phyloP scores from a whole-genome alignment of 768 basidiomycete genomes.

The Floccularia luteovirens region DNA sequence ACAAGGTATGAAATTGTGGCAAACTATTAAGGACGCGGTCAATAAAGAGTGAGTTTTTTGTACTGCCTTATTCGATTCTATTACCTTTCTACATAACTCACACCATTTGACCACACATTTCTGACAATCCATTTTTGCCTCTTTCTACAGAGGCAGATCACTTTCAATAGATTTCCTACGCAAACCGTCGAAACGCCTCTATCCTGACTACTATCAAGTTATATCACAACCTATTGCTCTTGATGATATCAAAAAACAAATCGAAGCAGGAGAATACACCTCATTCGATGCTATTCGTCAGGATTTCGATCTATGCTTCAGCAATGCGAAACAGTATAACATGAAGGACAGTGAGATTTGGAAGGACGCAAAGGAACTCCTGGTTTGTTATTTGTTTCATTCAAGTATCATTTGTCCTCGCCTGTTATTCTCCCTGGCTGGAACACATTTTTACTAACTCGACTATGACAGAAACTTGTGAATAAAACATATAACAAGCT shows the following conservation, averaged over 20 bases:
- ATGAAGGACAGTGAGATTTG: constrained; percentile 72
- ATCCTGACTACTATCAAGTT: constrained; percentile 80
- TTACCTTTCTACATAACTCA: constrained; percentile 19
- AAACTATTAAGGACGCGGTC: constrained; percentile 72
- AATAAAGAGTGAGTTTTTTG: constrained; percentile 79
- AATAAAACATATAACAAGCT: constrained; percentile 41
- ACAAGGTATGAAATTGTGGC: constrained; percentile 68
- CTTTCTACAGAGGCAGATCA: constrained; percentile 46
- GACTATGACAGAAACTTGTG: constrained; percentile 35
- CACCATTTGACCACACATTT: no score
- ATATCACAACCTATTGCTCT: constrained; percentile 82
- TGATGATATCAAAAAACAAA: constrained; percentile 79
- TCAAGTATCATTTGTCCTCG: no score
- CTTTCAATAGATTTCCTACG: constrained; percentile 62
- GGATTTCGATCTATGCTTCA: constrained; percentile 74
- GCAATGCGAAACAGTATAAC: constrained; percentile 80
- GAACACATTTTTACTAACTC: constrained; percentile 3
- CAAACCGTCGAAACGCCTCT: constrained; percentile 62
- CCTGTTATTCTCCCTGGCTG: not conserved
- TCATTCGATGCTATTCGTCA: constrained; percentile 59
- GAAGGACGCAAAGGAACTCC: constrained; percentile 73
- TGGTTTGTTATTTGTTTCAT: no score
- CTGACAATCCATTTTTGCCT: constrained; percentile 9
- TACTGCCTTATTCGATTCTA: constrained; percentile 36
- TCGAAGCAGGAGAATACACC: constrained; percentile 52